These are phyloP conservation scores for Leccinum disarticulatum DNA, from an alignment of 768 basidiomycete species.

Conservation along the genomic window DNA sequence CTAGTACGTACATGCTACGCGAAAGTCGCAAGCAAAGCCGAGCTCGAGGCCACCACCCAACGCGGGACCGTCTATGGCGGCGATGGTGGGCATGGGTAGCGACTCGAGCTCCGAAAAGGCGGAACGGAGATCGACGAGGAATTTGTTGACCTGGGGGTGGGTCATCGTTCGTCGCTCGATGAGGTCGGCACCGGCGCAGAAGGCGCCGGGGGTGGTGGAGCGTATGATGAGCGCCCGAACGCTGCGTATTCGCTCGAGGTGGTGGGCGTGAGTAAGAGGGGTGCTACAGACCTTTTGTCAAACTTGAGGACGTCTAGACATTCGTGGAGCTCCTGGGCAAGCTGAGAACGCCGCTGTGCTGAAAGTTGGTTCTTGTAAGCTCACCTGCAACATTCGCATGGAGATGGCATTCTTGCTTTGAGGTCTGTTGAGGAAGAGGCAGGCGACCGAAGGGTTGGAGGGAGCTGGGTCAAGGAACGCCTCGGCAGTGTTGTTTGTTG, in stretches of 20 bases:
- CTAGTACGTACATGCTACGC: conserved; percentile 69
- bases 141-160: conserved; percentile 66
- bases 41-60: conserved; percentile 92
- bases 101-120: conserved; percentile 75
- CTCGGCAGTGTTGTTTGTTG: conserved; percentile 26
- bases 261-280: neutral
- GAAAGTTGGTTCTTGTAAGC: conserved; percentile 1
- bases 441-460: conserved; percentile 64
- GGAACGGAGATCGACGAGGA: conserved; percentile 72
- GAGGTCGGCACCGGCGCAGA: conserved; percentile 93
- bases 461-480: conserved; percentile 50
- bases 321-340: conserved; percentile 63
- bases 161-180: conserved; percentile 84
- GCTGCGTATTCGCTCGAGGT: conserved; percentile 35
- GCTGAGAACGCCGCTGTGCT: conserved; percentile 1
- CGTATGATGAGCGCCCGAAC: conserved; percentile 81
- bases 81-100: conserved; percentile 86
- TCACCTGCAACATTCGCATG: conserved; percentile 63
- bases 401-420: conserved; percentile 89
- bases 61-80: conserved; percentile 91
- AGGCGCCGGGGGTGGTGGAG: conserved; percentile 73
- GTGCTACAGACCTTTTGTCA: conserved; percentile 54
- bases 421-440: conserved; percentile 78
- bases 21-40: conserved; percentile 84
- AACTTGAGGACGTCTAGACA: conserved; percentile 65